Evolutionary conservation across 768 basidiomycete species (phyloP).

Genomic region (Peribolospora baueri): DNA sequence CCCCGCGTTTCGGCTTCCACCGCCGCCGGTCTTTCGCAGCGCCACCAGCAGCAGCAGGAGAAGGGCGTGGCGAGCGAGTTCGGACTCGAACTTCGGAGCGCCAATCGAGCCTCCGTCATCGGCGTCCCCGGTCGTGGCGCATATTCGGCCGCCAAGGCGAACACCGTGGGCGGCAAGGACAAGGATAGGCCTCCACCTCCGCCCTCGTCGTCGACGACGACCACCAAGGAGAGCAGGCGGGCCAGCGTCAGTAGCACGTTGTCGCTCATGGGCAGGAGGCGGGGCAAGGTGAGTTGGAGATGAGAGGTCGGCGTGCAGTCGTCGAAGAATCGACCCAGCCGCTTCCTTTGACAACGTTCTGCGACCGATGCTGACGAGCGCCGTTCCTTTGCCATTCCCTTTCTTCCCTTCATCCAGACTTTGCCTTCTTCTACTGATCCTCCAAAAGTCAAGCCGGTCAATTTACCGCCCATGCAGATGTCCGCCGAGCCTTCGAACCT

Average conservation of each 20-base stretch:
- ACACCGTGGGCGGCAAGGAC: conserved; percentile 33
- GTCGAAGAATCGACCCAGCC: too few species aligned
- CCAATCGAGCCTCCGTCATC: too few species aligned
- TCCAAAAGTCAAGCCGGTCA: conserved; percentile 27
- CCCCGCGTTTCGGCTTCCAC: not conserved
- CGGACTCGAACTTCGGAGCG: conserved; percentile 5
- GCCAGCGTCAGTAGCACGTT: conserved; percentile 76
- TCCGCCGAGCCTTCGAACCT: conserved; percentile 57
- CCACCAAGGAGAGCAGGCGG: conserved; percentile 56
- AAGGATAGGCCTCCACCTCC: conserved; percentile 25
- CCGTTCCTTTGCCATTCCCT: not conserved
- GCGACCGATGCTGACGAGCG: not conserved
- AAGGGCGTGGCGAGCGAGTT: conserved; percentile 7
- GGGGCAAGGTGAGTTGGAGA: conserved; percentile 47
- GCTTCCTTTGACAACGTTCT: not conserved
- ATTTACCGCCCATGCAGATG: conserved; percentile 76
- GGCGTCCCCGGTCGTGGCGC: conserved; percentile 25
- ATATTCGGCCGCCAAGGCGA: conserved; percentile 26
- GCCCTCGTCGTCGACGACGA: conserved; percentile 28
- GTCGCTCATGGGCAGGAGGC: conserved; percentile 59
- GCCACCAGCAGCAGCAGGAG: not conserved
- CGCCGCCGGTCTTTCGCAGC: conserved; percentile 5
- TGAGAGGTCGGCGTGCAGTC: too few species aligned
- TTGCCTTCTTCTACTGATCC: conserved; percentile 50
- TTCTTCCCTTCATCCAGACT: conserved; percentile 30